Base-by-base conservation (phyloP, 352 stramenopile species). In the Phytophthora meadii region DNA sequence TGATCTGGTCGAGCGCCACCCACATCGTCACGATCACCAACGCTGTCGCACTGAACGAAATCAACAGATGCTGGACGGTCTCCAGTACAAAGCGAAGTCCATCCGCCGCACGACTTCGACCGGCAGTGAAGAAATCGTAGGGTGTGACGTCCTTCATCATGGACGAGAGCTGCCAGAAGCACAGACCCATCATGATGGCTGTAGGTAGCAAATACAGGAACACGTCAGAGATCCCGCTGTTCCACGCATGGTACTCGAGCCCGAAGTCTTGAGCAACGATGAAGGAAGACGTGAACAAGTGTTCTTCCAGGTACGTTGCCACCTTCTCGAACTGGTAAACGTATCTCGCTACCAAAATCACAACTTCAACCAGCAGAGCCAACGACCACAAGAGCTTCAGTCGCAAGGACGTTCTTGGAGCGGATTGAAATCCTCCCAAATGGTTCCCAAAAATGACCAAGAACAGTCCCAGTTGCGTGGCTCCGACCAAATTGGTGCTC, bases 151-250 rank as follows among this genome's bases (percentile, higher is more conserved):
- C 72, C 50, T 82, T 87, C 68, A 85, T 84, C 59, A 96, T 85
- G 28, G 84, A 89, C 25, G 79, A 75, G 14, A 96, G 63, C 47
- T 96, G 88, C 88, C 88, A 96, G 48, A 93, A 93, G 50, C 84
- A 88, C 27, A 96, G 54, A 15, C 75, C 81, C 61, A 88, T 93
- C 59, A 94, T 68, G 4, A 90, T 56, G 0, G 78, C 76, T 1
- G 84, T 94, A 2, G 88, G 88, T 11, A 92, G 61, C 22, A 96
- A 54, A 52, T 96, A 96, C 24, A 92, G 34, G 54, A 94, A 96
- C 30, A 96, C 68, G 2, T 86, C 68, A 0, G 88, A 94, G 17
- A 94, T 70, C 9, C 78, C 70, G 8, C 70, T 77, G n/a, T 68
- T 76, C 5, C 74, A 83, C 11, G 86, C 82, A 46, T 81, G 72